phyloP scores from a whole-genome alignment of 2,329 filamentous ascomycete genomes.

The Lecanicillium sp. region DNA sequence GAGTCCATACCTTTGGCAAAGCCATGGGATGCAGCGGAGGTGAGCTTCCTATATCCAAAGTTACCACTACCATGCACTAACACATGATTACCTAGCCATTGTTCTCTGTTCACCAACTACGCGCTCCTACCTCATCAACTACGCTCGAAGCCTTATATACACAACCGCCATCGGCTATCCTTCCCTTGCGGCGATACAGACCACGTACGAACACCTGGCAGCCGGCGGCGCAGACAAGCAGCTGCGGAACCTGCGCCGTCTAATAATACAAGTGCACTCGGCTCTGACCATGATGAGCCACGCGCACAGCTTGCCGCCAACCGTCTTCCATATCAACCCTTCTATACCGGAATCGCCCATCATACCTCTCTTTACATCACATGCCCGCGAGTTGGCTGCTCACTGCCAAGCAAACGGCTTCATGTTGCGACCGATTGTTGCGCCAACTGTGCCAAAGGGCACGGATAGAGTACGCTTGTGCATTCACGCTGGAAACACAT shows the following conservation, averaged over 20 bases:
- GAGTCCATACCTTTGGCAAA: conserved; percentile 61
- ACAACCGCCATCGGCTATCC: conserved; percentile 62
- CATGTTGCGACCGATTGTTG: conserved; percentile 57
- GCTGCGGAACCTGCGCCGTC: conserved; percentile 21
- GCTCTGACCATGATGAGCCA: conserved; percentile 33
- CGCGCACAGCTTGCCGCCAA: conserved; percentile 8
- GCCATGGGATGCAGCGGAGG: conserved; percentile 62
- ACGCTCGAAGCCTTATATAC: conserved; percentile 68
- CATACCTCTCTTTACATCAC: conserved; percentile 51
- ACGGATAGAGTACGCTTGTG: conserved; percentile 59
- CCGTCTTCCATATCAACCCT: conserved; percentile 26
- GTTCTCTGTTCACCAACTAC: conserved; percentile 54
- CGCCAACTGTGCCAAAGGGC: conserved; percentile 58
- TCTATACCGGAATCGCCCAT: conserved; percentile 50
- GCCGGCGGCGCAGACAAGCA: conserved; percentile 36
- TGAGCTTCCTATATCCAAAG: conserved; percentile 27
- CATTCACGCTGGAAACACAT: conserved; percentile 59
- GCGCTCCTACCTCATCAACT: conserved; percentile 63
- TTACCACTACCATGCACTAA: no score
- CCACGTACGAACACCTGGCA: conserved; percentile 49
- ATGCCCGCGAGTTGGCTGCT: conserved; percentile 50
- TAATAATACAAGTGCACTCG: conserved; percentile 31
- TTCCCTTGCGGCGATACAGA: conserved; percentile 48
- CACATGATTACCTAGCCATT: conserved; percentile 27
- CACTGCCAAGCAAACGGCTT: conserved; percentile 53